Base-by-base conservation (phyloP, 805 yeast genomes). In the Myxozyma melibiosi region DNA sequence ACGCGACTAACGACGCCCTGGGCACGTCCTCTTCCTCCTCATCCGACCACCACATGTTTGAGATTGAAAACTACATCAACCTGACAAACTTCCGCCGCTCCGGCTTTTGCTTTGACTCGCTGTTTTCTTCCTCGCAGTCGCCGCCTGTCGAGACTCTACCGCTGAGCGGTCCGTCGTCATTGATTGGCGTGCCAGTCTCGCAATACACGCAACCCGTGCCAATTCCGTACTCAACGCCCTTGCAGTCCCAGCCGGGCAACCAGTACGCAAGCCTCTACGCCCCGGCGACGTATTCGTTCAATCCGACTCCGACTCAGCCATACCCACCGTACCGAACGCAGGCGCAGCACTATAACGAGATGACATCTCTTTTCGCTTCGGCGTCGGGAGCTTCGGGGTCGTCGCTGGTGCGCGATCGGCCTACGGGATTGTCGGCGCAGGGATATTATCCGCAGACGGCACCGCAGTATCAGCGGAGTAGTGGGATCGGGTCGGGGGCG, bases 21-120 rank as follows among this genome's bases (percentile, higher is more conserved):
- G 24, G 20, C 35, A 5, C 16, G 13, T 13, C 24, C 3, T 30
- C 27, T 25, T 8, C 48, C 22, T 6, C 37, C 5, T 14, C n/a
- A 7, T 46, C 41, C n/a, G 22, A 18, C 20, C 54, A 52, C 7
- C 20, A 5, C 9, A 18, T 44, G 43, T 58, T 58, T 45, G 64
- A 57, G 5, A 49, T 60, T 33, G 64, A 57, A 37, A 51, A 53
- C 25, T 44, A 35, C 34, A 44, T 60, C 6, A 25, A 24, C n/a
- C 39, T 60, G 14, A 49, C 49, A 14, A 60, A 49, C 33, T 60
- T 60, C 45, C 55, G 63, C 3, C 49, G 59, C 13, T 50, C 63
- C 3, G 55, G 56, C n/a, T 55, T 28, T 46, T 50, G 55, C 38
- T 55, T 51, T 37, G 59, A 45, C 37, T 27, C 41, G 9, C 42